Evolutionary conservation across 805 yeast species (phyloP), one percentile per base, ranked within the genome.

Genomic region (Hanseniaspora guilliermondii): DNA sequence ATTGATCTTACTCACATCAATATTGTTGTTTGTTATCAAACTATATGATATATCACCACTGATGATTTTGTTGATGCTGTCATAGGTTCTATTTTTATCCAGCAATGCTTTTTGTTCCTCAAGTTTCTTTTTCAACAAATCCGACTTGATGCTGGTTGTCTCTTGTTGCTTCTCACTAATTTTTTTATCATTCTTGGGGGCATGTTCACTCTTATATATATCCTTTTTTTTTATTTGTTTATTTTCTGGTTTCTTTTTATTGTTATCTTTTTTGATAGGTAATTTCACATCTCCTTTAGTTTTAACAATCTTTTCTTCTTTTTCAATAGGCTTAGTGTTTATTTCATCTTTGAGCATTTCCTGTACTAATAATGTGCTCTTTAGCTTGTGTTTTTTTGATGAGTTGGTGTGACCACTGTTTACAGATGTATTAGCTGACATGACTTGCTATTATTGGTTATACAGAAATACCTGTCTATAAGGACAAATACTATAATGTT

Each of bases 291-390:
- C 21, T 17, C 37, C 21, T 25, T 35, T 42, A 7, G 14, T 12
- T n/a, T 9, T 8, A 6, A 14, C n/a, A 7, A 37, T 25, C 17
- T 27, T 38, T 14, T 38, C 44, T 17, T 36, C 33, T 36, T 47
- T 47, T 3, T 5, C 17, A 16, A 30, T 19, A 36, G 7, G 19
- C 7, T 25, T 35, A 19, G 27, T 30, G 37, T 37, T 37, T 38
- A 27, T 6, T 21, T 48, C 53, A 19, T 48, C 38, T 36, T 32
- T 41, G 3, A 49, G 48, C 41, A 49, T 33, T 19, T 49, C 48
- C 22, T 49, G 40, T 1, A 49, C 48, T 8, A 49, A 11, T 27
- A 41, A 14, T 6, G 53, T 39, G 37, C 48, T 41, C 19, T 49
- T 25, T 2, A 42, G 47, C 27, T 42, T 49, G 19, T 35, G 35